A percentile compares a stretch with the other conserved stretches of the same genome.
Evolutionary conservation across 495 filamentous ascomycete species (phyloP).

Genomic region (Cenococcum geophilum): DNA sequence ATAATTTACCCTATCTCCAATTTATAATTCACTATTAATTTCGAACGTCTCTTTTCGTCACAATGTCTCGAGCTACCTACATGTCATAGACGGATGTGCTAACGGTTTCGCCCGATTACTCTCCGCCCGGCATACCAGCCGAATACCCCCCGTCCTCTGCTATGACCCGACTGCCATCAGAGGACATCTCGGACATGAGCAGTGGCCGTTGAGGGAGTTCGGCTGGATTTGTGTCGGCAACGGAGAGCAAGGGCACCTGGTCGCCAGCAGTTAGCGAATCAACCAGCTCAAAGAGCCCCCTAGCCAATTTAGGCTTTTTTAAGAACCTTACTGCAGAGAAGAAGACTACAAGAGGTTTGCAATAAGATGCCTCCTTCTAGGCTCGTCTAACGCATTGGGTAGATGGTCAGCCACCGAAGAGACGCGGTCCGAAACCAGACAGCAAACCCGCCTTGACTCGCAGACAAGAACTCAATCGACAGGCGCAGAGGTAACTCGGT

Average conservation of each 20-base stretch:
- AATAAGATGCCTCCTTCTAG: neutral
- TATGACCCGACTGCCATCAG: constrained; percentile 20
- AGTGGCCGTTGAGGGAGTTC: constrained; percentile 27
- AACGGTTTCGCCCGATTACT: constrained; percentile 26
- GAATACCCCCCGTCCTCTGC: constrained; percentile 24
- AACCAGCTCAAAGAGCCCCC: constrained; percentile 44
- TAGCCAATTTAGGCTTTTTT: constrained; percentile 53
- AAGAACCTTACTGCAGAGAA: constrained; percentile 54
- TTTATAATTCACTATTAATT: constrained; percentile 9
- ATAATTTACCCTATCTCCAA: too few species aligned
- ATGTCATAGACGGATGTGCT: constrained; percentile 30
- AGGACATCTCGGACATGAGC: constrained; percentile 24
- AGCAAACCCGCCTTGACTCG: constrained; percentile 92
- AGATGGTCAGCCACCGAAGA: constrained; percentile 85
- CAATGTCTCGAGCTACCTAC: constrained; percentile 30
- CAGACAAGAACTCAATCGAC: constrained; percentile 88
- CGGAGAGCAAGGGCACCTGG: constrained; percentile 29
- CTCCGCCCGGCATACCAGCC: constrained; percentile 19
- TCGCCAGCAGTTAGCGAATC: constrained; percentile 35
- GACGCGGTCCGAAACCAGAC: constrained; percentile 90
- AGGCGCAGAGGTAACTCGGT: constrained; percentile 75
- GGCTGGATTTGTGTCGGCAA: constrained; percentile 25
- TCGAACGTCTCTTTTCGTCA: constrained; percentile 6
- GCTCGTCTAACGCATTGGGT: constrained; percentile 1
- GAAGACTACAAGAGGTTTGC: constrained; percentile 52